Base-by-base conservation (phyloP, 139 green algal species). In the Dunaliella sp. region DNA sequence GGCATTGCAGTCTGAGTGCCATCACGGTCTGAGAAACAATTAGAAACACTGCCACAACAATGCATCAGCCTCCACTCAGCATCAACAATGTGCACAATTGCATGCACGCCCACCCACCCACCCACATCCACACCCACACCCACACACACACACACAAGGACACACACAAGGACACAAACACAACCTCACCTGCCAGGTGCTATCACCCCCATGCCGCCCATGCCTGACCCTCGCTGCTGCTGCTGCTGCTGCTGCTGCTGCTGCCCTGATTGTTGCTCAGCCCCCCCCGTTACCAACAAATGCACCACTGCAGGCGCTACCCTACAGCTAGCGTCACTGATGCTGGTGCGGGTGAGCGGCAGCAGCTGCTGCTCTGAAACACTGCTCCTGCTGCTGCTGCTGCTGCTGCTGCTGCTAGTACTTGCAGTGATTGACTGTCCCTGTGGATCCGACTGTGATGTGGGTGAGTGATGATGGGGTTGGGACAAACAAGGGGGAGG, bases 261-360 rank as follows among this genome's bases (percentile, higher is more conserved):
- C 48, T 65, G 48, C 48, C 16, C 7, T 16, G 16, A 32, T 1
- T 1, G 12, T 80, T 48, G 26, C 73, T 36, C n/a, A 16, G 22
- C 0, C 7, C 59, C 36, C 24, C 30, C 38, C 38, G n/a, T n/a
- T n/a, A 85, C 80, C 76, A 89, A 65, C 24, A 89, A 36, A 65
- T 89, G 87, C 31, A 89, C 87, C 33, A 89, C 87, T 38, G 87
- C 82, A 25, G 87, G 87, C n/a, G 81, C 82, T 28, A 73, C 87
- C n/a, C 36, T 73, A 32, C 83, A 76, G 16, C 82, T 83, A 1
- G 87, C 87, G 1, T 84, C 57, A 35, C 58, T 83, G 35, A 89
- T 89, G 31, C 74, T 84, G 35, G 38, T 77, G 59, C 87, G 87
- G 59, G 82, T 85, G 74, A 89, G 57, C 21, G 80, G 80, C 30